phyloP scores from a whole-genome alignment of 2,329 filamentous ascomycete genomes.

The Xylariaceae sp. region DNA sequence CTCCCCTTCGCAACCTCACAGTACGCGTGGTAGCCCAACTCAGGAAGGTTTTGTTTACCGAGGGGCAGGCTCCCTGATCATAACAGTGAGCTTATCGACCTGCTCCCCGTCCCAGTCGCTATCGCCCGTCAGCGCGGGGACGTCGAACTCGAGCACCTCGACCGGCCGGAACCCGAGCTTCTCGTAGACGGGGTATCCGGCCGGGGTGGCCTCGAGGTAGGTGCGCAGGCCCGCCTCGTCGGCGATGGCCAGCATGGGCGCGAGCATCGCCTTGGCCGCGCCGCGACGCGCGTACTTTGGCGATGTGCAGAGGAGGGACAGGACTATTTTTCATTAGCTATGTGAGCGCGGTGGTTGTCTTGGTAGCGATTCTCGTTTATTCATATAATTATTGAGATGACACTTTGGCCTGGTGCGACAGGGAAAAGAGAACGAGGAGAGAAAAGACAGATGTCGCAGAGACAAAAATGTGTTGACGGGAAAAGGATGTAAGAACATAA shows the following conservation, averaged over 20 bases:
- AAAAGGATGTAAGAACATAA: neutral
- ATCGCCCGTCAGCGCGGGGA: constrained; percentile 18
- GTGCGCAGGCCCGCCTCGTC: constrained; percentile 29
- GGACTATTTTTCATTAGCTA: too few relatives aligned
- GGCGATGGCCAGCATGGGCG: constrained; percentile 32
- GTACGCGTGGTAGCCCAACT: neutral
- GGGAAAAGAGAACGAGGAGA: too few relatives aligned
- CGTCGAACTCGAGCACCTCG: constrained; percentile 27
- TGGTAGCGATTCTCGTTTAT: too few relatives aligned
- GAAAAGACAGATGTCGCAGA: neutral
- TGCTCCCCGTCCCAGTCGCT: constrained; percentile 12
- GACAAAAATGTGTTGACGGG: neutral
- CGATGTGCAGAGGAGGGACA: constrained; percentile 33
- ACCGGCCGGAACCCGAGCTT: constrained; percentile 34
- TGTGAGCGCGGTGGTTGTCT: too few relatives aligned
- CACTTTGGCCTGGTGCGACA: too few relatives aligned
- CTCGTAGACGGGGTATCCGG: constrained; percentile 33
- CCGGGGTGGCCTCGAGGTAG: constrained; percentile 36
- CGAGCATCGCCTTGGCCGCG: constrained; percentile 31
- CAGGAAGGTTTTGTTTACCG: neutral
- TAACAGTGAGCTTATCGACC: constrained; percentile 21
- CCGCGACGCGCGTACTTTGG: constrained; percentile 33
- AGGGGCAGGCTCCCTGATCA: constrained; percentile 26
- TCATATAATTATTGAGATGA: too few relatives aligned
- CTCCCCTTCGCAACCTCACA: neutral